These are phyloP conservation scores for Komagataella ulmi DNA, from an alignment of 805 yeast species.

Conservation along the genomic window DNA sequence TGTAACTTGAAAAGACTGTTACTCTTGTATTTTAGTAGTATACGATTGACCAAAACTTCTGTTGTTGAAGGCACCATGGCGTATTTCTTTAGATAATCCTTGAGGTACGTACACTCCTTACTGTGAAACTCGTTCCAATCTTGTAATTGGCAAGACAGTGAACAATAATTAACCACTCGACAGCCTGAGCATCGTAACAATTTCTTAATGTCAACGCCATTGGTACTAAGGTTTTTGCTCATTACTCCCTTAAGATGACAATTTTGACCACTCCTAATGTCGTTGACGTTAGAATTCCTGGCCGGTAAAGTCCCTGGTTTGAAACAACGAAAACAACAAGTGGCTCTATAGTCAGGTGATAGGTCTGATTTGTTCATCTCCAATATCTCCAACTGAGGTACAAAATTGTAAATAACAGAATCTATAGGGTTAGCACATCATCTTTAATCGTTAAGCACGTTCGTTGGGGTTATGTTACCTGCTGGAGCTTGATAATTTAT, in stretches of 20 bases:
- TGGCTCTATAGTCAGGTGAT: constrained; percentile 5
- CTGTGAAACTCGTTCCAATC: background rate
- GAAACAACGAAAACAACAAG: background rate
- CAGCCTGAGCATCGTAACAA: background rate
- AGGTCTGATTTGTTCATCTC: constrained; percentile 9
- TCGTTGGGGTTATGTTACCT: constrained; percentile 1
- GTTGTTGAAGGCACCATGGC: background rate
- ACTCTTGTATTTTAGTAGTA: background rate
- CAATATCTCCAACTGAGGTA: constrained; percentile 2
- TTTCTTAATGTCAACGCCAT: background rate
- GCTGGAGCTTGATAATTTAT: constrained; percentile 3
- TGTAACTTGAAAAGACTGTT: background rate
- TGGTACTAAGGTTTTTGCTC: background rate
- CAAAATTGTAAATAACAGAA: constrained; percentile 1
- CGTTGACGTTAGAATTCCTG: background rate
- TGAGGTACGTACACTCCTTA: background rate
- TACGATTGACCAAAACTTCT: background rate
- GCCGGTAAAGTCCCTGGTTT: background rate
- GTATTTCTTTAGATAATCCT: background rate
- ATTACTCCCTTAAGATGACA: background rate
- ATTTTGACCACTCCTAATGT: background rate
- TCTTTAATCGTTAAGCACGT: background rate
- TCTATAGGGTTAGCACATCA: background rate
- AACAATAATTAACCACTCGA: background rate
- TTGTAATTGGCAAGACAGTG: background rate